Evolutionary conservation across 352 stramenopile genomes (phyloP).

Genomic region (Globisporangium cystogenes): DNA sequence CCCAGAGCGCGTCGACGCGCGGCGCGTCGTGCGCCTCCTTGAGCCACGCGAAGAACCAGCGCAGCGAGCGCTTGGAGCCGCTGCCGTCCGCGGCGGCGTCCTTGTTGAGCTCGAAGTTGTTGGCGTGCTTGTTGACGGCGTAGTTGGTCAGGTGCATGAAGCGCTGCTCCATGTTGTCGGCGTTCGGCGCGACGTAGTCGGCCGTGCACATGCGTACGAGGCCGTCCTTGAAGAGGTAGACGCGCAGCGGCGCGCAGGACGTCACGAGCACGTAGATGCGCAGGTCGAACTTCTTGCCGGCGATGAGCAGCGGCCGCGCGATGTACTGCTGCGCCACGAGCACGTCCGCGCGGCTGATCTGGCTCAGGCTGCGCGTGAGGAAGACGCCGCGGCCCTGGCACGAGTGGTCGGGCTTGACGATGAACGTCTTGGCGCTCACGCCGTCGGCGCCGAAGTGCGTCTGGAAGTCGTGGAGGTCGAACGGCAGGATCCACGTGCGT

Average conservation of each 20-base stretch:
- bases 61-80: constrained; percentile 84
- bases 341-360: constrained; percentile 85
- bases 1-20: constrained; percentile 83
- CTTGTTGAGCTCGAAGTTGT: constrained; percentile 85
- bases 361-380: constrained; percentile 87
- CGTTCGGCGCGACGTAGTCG: constrained; percentile 82
- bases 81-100: constrained; percentile 46
- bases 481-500: constrained; percentile 95
- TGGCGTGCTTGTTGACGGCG: constrained; percentile 88
- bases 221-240: constrained; percentile 91
- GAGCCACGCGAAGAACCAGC: constrained; percentile 93
- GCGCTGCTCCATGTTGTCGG: constrained; percentile 78
- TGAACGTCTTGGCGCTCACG: constrained; percentile 91
- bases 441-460: constrained; percentile 87
- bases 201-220: constrained; percentile 88
- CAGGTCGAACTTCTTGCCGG: constrained; percentile 92
- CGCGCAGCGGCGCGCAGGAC: constrained; percentile 76
- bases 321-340: constrained; percentile 88
- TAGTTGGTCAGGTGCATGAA: constrained; percentile 94
- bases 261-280: constrained; percentile 91
- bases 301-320: constrained; percentile 61
- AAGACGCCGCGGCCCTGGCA: constrained; percentile 93
- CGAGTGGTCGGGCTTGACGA: constrained; percentile 93
- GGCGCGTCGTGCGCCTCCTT: constrained; percentile 47
- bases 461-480: constrained; percentile 91